A percentile compares a stretch with the other conserved stretches of the same genome.
Conservation (phyloP, 2,329 filamentous ascomycete genomes). For the Coniochaeta hoffmannii region DNA sequence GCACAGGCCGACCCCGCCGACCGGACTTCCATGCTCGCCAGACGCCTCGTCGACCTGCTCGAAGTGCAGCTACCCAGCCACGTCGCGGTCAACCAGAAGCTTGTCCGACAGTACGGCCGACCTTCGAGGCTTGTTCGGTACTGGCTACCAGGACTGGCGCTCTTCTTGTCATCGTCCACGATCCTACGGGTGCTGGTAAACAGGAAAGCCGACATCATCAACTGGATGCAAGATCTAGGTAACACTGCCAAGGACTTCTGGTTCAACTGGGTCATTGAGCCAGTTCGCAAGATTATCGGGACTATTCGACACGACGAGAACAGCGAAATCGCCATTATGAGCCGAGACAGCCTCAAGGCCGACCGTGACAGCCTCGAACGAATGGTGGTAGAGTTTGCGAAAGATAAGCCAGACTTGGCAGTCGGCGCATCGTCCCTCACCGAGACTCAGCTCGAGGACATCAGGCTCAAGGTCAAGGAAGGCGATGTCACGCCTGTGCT, state of each 20-base stretch:
- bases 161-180: conserved; percentile 78
- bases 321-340: conserved; percentile 96
- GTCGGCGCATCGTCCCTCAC: conserved; percentile 45
- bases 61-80: conserved; percentile 62
- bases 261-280: conserved; percentile 92
- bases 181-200: conserved; percentile 73
- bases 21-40: conserved; percentile 54
- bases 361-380: conserved; percentile 89
- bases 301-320: conserved; percentile 90
- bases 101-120: conserved; percentile 61
- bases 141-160: conserved; percentile 70
- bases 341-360: conserved; percentile 80
- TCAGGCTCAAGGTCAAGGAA: conserved; percentile 75
- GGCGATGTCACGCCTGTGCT: conserved; percentile 91
- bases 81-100: conserved; percentile 41
- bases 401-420: conserved; percentile 65
- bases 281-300: conserved; percentile 71
- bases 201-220: conserved; percentile 65
- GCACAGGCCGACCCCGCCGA: conserved; percentile 35
- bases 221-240: conserved; percentile 75
- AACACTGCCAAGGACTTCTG: conserved; percentile 81
- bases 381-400: conserved; percentile 95
- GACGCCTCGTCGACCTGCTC: conserved; percentile 63
- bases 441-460: conserved; percentile 63
- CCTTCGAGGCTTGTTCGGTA: conserved; percentile 73